phyloP scores from a whole-genome alignment of 2,329 filamentous ascomycete genomes.

The Colletotrichum nymphaeae region DNA sequence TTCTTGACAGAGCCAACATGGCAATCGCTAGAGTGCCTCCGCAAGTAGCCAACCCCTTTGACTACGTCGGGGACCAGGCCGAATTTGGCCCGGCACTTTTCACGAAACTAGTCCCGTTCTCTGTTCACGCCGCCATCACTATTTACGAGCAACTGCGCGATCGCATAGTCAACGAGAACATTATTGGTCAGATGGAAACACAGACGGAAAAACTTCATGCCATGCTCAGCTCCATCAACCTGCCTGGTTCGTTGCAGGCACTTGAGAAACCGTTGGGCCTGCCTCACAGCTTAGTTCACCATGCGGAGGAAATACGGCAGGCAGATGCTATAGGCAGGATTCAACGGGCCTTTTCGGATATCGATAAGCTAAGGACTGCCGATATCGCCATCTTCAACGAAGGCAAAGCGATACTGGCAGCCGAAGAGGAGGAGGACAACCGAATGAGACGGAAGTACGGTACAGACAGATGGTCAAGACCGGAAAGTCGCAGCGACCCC shows the following conservation, averaged over 20 bases:
- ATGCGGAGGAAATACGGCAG: constrained; percentile 93
- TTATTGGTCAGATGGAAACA: constrained; percentile 85
- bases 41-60: constrained; percentile 83
- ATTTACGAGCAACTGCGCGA: constrained; percentile 95
- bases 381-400: constrained; percentile 86
- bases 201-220: constrained; percentile 85
- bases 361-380: constrained; percentile 85
- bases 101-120: constrained; percentile 91
- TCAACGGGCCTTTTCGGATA: constrained; percentile 85
- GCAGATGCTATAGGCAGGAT: constrained; percentile 85
- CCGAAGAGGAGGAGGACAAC: constrained; percentile 88
- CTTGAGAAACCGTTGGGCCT: constrained; percentile 94
- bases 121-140: constrained; percentile 92
- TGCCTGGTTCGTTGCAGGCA: constrained; percentile 93
- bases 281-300: constrained; percentile 85
- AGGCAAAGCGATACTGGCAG: constrained; percentile 79
- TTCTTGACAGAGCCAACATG: constrained; percentile 90
- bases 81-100: constrained; percentile 90
- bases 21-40: constrained; percentile 82
- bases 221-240: constrained; percentile 82
- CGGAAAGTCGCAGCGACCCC: constrained; percentile 76
- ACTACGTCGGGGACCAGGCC: constrained; percentile 81
- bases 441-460: constrained; percentile 81
- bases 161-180: constrained; percentile 87
- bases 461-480: constrained; percentile 85